Evolutionary conservation across 2,329 filamentous ascomycete species (phyloP), one percentile per base, ranked within the genome.

Genomic region (Drechmeria coniospora): DNA sequence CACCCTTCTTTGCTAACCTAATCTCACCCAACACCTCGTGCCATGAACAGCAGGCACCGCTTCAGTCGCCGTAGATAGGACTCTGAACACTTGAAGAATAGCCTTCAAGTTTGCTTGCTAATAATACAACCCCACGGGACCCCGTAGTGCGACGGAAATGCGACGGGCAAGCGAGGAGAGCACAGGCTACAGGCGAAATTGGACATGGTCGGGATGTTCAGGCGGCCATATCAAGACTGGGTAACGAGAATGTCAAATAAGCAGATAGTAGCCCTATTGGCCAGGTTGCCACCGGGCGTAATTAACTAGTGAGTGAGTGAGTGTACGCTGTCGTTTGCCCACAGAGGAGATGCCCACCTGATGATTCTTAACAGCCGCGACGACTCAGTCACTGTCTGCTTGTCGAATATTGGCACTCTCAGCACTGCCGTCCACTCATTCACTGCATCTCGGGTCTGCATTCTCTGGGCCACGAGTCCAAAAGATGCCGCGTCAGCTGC

Each of bases 1-100:
- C 15, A 25, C 16, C 21, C 17, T 25, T 24, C 21, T 25, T 26
- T 25, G 27, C 26, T 31, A 27, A 28, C 33, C 23, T 15, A 17
- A 19, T 23, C 23, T 10, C 25, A 26, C 16, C 25, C 15, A 26
- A 26, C 25, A 26, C 25, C 25, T 18, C 25, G 25, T 26, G 16
- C 22, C 25, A 6, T 20, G 6, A 15, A 26, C 18, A 26, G 16
- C 25, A 26, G 25, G 25, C 26, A 30, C 24, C 23, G 30, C 35
- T 34, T 36, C 21, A 36, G 32, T 22, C 22, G 26, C 32, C 27
- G 28, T 32, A 32, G 28, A 35, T 37, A 37, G 32, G 28, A 37
- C 25, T 21, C 27, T 37, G 20, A 29, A 36, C 30, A 34, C 35
- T 37, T 37, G 22, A 25, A 35, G 35, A 34, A 33, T 26, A 27